These are phyloP conservation scores for Loxodes magnus DNA, from an alignment of 73 alveolate genomes.

Conservation along the genomic window DNA sequence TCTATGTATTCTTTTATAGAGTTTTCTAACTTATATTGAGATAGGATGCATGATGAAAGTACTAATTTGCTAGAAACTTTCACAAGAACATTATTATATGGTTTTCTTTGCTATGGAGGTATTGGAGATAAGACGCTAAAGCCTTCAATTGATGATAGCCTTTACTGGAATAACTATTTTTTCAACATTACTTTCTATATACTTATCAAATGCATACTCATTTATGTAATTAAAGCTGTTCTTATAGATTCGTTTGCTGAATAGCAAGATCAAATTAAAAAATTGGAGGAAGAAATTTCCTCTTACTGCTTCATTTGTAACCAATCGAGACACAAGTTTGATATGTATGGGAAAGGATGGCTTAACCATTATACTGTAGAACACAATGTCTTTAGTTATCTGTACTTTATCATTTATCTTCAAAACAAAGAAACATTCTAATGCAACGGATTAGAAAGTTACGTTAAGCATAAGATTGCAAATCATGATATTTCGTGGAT, in stretches of 20 bases:
- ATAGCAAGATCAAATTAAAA: slow-evolving; percentile 56
- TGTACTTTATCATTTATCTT: slow-evolving; percentile 22
- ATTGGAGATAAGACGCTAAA: slow-evolving; percentile 51
- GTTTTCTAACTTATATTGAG: too few relatives aligned
- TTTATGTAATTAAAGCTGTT: slow-evolving; percentile 72
- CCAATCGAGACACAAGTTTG: slow-evolving; percentile 15
- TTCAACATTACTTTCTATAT: slow-evolving; percentile 80
- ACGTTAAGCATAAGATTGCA: slow-evolving; percentile 34
- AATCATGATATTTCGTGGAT: slow-evolving; percentile 25
- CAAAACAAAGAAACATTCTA: slow-evolving; percentile 25
- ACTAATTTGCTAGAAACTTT: too few relatives aligned
- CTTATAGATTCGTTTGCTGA: slow-evolving; percentile 87
- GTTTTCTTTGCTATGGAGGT: too few relatives aligned
- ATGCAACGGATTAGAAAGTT: slow-evolving; percentile 50
- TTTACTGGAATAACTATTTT: slow-evolving; percentile 60
- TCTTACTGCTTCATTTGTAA: slow-evolving; percentile 85
- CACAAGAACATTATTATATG: too few relatives aligned
- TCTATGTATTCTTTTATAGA: too few relatives aligned
- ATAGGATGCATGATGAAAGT: too few relatives aligned
- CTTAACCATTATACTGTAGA: slow-evolving; percentile 23
- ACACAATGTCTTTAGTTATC: slow-evolving; percentile 28
- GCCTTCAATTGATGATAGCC: slow-evolving; percentile 4
- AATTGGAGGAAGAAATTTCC: slow-evolving; percentile 50
- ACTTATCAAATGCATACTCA: slow-evolving; percentile 56
- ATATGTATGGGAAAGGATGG: slow-evolving; percentile 28